Evolutionary conservation across 306 rosid genomes (phyloP), one percentile per base, ranked within the genome.

Genomic region (Purshia tridentata): DNA sequence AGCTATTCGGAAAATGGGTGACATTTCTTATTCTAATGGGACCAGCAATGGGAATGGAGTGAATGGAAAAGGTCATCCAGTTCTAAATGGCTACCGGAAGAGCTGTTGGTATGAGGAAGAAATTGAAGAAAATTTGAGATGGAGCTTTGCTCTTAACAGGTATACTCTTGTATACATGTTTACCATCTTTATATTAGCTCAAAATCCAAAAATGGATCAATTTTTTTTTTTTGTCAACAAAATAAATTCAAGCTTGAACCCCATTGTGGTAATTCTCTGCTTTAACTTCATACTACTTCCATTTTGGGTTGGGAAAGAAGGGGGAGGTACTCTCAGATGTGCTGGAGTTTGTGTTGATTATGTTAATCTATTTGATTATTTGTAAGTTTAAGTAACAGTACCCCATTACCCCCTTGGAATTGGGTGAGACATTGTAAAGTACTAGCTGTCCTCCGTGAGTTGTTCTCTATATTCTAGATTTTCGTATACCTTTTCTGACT

Each of bases 21-120:
- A 87, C 45, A 77, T 86, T 84, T 88, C 94, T 74, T 77, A 82
- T 79, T 65, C 86, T 68, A 91, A 81, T 83, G 89, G 89, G 37
- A 77, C 68, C 70, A 66, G 63, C 76, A 70, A 41, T 80, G 92
- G 89, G 35, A 85, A 77, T 72, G 90, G 81, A 59, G 90, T 78
- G 64, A 81, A 80, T 76, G 92, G 85, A 39, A 86, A 89, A 75
- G 77, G 50, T 41, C 85, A 86, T 71, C 67, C 94, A 16, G 56
- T 56, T 0, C 86, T 82, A 9, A 91, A 85, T 89, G 98, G 98
- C 63, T 91, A 91, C 55, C 81, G 98, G 72, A 93, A 91, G 73
- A 91, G 98, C 70, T 93, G 98, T 76, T 93, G 98, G 98, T 93
- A 93, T 57, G 98, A 93, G 77, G 97, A 93, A 77, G 98, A 93